phyloP scores from a whole-genome alignment of 495 filamentous ascomycete species.

The Talaromyces nanjingensis region DNA sequence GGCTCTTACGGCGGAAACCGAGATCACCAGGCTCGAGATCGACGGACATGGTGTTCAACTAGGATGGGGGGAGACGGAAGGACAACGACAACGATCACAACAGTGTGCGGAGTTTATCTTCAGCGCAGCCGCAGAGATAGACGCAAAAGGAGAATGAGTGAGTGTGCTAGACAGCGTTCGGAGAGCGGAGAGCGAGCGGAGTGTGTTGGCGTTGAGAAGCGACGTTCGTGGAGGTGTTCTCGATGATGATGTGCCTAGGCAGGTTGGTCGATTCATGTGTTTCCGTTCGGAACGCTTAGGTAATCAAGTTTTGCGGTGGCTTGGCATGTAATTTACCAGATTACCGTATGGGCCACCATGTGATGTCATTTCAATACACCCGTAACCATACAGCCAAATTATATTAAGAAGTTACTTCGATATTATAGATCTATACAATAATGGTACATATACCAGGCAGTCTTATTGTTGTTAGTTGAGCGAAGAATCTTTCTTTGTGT shows the following conservation, averaged over 20 bases:
- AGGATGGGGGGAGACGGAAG: neutral
- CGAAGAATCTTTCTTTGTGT: neutral
- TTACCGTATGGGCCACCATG: neutral
- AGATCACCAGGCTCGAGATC: conserved; percentile 88
- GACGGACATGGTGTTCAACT: conserved; percentile 67
- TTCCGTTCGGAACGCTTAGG: neutral
- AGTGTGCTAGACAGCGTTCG: neutral
- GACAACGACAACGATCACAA: neutral
- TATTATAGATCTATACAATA: neutral
- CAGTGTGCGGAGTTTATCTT: neutral
- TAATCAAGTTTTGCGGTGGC: neutral
- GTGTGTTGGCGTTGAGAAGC: neutral
- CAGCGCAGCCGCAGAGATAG: neutral
- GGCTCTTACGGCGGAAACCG: conserved; percentile 77
- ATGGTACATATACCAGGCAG: neutral
- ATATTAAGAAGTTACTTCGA: neutral
- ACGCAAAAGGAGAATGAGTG: neutral
- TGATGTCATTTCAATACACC: conserved; percentile 6
- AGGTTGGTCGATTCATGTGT: neutral
- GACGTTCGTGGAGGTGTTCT: neutral
- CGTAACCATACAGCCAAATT: neutral
- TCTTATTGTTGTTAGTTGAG: neutral
- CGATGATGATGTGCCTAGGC: neutral
- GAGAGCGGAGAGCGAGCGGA: neutral
- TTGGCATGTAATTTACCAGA: neutral